Evolutionary conservation across 2,329 filamentous ascomycete species (phyloP), one percentile per base, ranked within the genome.

Genomic region (Colletotrichum neosansevieriae): DNA sequence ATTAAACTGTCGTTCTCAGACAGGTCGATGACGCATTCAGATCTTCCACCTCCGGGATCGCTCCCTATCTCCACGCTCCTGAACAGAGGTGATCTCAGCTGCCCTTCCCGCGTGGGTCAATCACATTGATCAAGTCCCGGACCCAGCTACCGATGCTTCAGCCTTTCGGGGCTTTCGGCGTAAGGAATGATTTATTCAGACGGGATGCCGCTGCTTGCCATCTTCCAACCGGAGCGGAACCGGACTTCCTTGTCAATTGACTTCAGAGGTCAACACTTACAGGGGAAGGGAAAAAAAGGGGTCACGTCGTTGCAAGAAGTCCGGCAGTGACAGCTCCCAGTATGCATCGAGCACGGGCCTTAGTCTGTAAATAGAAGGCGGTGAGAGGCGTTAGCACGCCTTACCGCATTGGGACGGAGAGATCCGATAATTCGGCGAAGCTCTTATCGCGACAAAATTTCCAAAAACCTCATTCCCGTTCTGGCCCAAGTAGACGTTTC

Each of bases 361-460:
- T 24, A 9, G 12, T 34, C 66, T 40, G 1, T 7, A 45, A 38
- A 0, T 9, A 17, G 67, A 40, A 69, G 56, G 63, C 67, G 67
- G 67, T 68, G 45, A n/a, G 17, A 3, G 1, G 2, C 2, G 0
- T 12, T 1, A 7, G 1, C 0, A 19, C 60, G 34, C 60, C 24
- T 58, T 42, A 10, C 54, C 54, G 5, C 15, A 64, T 59, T 11
- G 29, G 65, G 65, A 64, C 60, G 40, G 38, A 32, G 54, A 59
- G 53, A 38, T 67, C 62, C 67, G 67, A 69, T 67, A 67, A 67
- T 61, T 56, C 63, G 38, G 44, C 66, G 56, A 36, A 69, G 67
- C 67, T 69, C 63, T 69, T 69, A 69, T 69, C 67, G 67, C 62
- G 47, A 61, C 64, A 69, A 69, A 69, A 69, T 62, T 69, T 69